Evolutionary conservation across 495 filamentous ascomycete species (phyloP), one percentile per base, ranked within the genome.

Genomic region (Aspergillus nidulans): DNA sequence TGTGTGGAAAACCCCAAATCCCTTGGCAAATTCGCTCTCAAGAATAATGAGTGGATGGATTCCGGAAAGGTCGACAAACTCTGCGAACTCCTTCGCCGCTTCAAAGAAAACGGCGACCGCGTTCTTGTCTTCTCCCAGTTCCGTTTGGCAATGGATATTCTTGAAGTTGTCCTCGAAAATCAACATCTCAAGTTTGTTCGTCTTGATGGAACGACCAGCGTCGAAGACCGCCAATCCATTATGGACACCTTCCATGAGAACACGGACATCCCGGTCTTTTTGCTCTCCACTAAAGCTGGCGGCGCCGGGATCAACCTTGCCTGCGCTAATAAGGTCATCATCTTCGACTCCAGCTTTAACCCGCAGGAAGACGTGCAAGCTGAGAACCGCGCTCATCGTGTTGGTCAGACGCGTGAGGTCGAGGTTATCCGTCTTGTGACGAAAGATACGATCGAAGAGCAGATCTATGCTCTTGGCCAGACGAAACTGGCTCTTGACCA

Each of bases 361-460:
- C 94, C 94, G 0, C 94, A 98, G 67, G 91, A 97, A 53, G 94
- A 98, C 64, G 80, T 94, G 1, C 94, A 98, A 68, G 94, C 94
- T 0, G 92, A 96, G 71, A 97, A 98, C 65, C 88, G 94, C 18
- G 94, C 94, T 1, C 94, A 98, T 72, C 84, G 94, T 4, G 89
- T 98, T 10, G 95, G 94, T 1, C 94, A 98, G 68, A 91, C 79
- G 8, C 73, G 88, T 23, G 87, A 91, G 16, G 94, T 98, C 2
- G 94, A 97, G 63, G 85, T 98, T 46, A 74, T 87, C 48, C 79
- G 89, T 41, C 77, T 98, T 6, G 86, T 98, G 52, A 91, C 87
- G 2, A 80, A 79, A 47, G 85, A 81, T 52, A 96, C 92, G 0
- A 88, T 98, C 45, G 94, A 98, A 67, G 90, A 97, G 69, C 87